Evolutionary conservation across 352 stramenopile genomes (phyloP).

Genomic region (Globisporangium mamillatum): DNA sequence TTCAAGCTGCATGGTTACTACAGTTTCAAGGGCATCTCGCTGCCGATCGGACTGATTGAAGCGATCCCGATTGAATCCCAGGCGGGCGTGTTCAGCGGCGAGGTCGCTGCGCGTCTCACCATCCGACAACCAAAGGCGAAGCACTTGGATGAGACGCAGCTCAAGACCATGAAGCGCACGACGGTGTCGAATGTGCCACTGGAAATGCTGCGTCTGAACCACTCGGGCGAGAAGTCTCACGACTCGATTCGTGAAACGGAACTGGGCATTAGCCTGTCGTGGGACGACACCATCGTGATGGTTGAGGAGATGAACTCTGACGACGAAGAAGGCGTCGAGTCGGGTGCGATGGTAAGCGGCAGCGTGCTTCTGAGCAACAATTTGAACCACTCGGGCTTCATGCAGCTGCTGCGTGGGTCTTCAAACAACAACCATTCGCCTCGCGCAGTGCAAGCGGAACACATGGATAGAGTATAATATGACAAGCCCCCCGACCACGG

Average conservation of each 20-base stretch:
- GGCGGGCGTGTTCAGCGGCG: slow-evolving; percentile 38
- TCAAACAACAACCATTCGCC: slow-evolving; percentile 24
- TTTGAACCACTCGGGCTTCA: slow-evolving; percentile 63
- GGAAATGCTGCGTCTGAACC: slow-evolving; percentile 59
- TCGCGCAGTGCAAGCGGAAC: slow-evolving; percentile 39
- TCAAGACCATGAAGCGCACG: slow-evolving; percentile 45
- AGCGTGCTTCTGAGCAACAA: slow-evolving; percentile 47
- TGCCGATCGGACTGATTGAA: slow-evolving; percentile 77
- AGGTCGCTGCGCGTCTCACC: slow-evolving; percentile 30
- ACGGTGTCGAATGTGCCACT: slow-evolving; percentile 44
- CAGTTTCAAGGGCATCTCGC: slow-evolving; percentile 83
- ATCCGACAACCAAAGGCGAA: slow-evolving; percentile 56
- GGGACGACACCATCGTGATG: slow-evolving; percentile 73
- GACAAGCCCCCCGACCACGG: not conserved
- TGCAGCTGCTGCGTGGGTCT: slow-evolving; percentile 52
- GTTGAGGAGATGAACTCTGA: slow-evolving; percentile 58
- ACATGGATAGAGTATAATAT: slow-evolving; percentile 72
- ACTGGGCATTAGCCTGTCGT: slow-evolving; percentile 61
- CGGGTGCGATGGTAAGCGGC: slow-evolving; percentile 41
- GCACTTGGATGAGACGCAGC: slow-evolving; percentile 50
- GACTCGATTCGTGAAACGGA: slow-evolving; percentile 86
- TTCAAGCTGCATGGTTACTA: slow-evolving; percentile 86
- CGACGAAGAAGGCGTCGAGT: slow-evolving; percentile 20
- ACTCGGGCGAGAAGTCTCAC: slow-evolving; percentile 60
- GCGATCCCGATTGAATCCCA: slow-evolving; percentile 71